Base-by-base conservation (phyloP, 2,329 filamentous ascomycete species). In the Zasmidium angulare region DNA sequence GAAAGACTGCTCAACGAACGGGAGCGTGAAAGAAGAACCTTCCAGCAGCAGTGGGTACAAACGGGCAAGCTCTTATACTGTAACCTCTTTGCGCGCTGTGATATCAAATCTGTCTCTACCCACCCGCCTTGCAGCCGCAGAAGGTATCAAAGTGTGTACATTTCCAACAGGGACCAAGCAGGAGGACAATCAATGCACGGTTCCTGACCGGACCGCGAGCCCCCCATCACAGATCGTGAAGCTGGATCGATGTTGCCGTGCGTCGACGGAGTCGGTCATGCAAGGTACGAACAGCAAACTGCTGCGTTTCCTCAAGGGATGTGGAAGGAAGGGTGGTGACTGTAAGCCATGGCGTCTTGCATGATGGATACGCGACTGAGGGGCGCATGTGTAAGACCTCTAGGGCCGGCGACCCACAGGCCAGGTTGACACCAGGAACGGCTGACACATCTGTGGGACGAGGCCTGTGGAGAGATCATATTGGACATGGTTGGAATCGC, bases 261-360 rank as follows among this genome's bases (percentile, higher is more conserved):
- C 53, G 55, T 40, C 50, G 51, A 29, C 46, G 20, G 23, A 26
- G n/a, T 26, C 55, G 26, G 48, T 21, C 20, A n/a, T 29, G 14
- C 23, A 43, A 22, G 47, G 53, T 14, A 23, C 36, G n/a, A 14
- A 17, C 22, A n/a, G 47, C 20, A 29, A 31, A 24, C 50, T 29
- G 12, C 40, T 20, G 20, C 11, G 29, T 22, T 50, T 40, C 19
- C 48, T 52, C 60, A 62, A 62, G 56, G 56, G 60, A 56, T 59
- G 49, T 48, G 20, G 52, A 52, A 58, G 14, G 43, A 21, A 21
- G 49, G 52, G 36, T 29, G 36, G 21, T 43, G 43, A 49, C 7
- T 50, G 55, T 49, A 49, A 58, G 56, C 56, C 60, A 47, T 53
- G 56, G 52, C 59, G 59, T 61, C 57, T 54, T 50, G 26, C 46